These are phyloP conservation scores for Dovyalis caffra DNA, from an alignment of 345 rosid species.

Conservation along the genomic window DNA sequence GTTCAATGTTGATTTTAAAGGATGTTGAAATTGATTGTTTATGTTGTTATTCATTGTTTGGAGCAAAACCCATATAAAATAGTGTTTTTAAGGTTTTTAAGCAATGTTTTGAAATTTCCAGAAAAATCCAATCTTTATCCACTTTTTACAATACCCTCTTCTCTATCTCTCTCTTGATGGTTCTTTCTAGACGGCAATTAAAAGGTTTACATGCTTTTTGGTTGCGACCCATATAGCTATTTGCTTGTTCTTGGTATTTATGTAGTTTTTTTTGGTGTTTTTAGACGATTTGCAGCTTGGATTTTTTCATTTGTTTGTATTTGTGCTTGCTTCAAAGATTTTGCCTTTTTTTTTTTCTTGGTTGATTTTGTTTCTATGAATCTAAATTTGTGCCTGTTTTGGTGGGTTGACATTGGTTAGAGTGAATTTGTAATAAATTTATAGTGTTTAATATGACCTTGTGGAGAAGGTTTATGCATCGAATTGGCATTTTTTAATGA, in stretches of 20 bases:
- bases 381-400: neutral
- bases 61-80: no score
- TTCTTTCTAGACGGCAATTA: neutral
- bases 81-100: no score
- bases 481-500: neutral
- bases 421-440: neutral
- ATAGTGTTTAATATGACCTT: neutral
- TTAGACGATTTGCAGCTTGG: neutral
- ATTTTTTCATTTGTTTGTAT: neutral
- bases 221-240: conserved; percentile 9
- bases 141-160: neutral
- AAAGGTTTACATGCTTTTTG: conserved; percentile 6
- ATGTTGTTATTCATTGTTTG: no score
- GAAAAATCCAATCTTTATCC: neutral
- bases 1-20: no score
- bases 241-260: neutral
- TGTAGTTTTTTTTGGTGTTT: neutral
- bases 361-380: neutral
- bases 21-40: no score
- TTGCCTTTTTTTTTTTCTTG: neutral
- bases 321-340: neutral
- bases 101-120: no score
- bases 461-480: neutral
- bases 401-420: neutral
- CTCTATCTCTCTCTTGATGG: neutral